Conservation (phyloP, 2,329 filamentous ascomycete genomes). For the Orbilia quercus region DNA sequence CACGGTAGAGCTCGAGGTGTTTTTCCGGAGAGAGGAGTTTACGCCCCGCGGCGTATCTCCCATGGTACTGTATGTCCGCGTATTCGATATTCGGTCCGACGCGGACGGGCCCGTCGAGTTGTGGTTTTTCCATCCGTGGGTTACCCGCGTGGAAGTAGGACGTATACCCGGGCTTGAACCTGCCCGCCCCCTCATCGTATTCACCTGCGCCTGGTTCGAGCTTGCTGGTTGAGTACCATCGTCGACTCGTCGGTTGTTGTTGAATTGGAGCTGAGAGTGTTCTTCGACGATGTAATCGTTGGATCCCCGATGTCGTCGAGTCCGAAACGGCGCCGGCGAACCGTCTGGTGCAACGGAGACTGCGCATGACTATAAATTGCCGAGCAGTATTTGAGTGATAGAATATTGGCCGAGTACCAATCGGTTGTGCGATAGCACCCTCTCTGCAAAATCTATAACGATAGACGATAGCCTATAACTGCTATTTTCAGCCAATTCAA, state of each 20-base stretch:
- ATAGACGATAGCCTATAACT: constrained; percentile 44
- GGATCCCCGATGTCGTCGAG: constrained; percentile 15
- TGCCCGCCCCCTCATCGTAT: neutral
- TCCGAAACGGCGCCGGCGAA: constrained; percentile 22
- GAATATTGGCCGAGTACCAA: too few relatives aligned
- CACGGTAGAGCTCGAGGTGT: constrained; percentile 13
- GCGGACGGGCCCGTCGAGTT: neutral
- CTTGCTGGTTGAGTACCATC: constrained; percentile 14
- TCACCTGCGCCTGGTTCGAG: neutral
- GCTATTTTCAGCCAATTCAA: constrained; percentile 28
- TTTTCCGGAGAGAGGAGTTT: neutral
- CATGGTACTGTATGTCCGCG: constrained; percentile 15
- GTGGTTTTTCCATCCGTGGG: neutral
- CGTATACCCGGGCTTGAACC: neutral
- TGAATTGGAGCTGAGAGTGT: neutral
- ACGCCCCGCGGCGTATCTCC: neutral
- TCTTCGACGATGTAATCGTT: constrained; percentile 8
- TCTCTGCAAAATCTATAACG: neutral
- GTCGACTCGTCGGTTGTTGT: neutral
- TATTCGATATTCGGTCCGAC: constrained; percentile 6
- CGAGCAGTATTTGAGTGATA: too few relatives aligned
- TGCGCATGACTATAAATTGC: constrained; percentile 19
- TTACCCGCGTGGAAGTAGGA: neutral
- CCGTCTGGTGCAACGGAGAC: constrained; percentile 18
- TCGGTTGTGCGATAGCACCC: neutral